phyloP scores from a whole-genome alignment of 371 early-diverging fungal species.

The Mucor piriformis region DNA sequence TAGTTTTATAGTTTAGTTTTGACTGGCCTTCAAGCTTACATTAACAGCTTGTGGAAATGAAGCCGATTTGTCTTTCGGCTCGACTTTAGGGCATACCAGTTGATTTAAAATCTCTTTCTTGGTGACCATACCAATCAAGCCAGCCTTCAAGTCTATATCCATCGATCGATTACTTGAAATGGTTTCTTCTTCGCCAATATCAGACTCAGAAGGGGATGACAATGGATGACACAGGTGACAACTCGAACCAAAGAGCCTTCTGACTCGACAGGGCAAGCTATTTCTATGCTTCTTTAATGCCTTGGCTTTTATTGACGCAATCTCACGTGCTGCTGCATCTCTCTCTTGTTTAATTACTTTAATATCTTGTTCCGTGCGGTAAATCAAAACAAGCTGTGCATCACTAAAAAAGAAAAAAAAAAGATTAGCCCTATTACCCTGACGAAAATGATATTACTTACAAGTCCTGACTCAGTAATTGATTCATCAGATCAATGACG shows the following conservation, averaged over 20 bases:
- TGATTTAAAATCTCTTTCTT: slow-evolving; percentile 10
- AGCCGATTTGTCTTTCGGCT: too few relatives aligned
- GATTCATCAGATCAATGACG: not conserved
- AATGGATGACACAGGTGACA: slow-evolving; percentile 9
- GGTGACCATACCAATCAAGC: slow-evolving; percentile 19
- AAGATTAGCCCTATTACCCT: too few relatives aligned
- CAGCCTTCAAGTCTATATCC: slow-evolving; percentile 7
- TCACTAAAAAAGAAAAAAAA: too few relatives aligned
- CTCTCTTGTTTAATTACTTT: slow-evolving; percentile 4
- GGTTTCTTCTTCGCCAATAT: slow-evolving; percentile 4
- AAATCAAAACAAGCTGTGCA: slow-evolving; percentile 8
- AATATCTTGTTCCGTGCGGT: slow-evolving; percentile 22
- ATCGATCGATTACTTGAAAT: slow-evolving; percentile 5
- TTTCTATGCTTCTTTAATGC: slow-evolving; percentile 19
- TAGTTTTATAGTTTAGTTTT: too few relatives aligned
- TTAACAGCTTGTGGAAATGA: too few relatives aligned
- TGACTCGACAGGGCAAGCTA: slow-evolving; percentile 3
- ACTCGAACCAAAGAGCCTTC: not conserved
- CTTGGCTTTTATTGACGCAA: not conserved
- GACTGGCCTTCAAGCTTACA: too few relatives aligned
- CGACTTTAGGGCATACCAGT: not conserved
- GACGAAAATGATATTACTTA: not conserved
- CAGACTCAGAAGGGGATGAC: not conserved
- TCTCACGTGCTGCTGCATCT: not conserved
- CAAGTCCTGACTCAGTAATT: slow-evolving; percentile 1